phyloP scores from a whole-genome alignment of 148 eudicot species.

The Diospyros lotus region DNA sequence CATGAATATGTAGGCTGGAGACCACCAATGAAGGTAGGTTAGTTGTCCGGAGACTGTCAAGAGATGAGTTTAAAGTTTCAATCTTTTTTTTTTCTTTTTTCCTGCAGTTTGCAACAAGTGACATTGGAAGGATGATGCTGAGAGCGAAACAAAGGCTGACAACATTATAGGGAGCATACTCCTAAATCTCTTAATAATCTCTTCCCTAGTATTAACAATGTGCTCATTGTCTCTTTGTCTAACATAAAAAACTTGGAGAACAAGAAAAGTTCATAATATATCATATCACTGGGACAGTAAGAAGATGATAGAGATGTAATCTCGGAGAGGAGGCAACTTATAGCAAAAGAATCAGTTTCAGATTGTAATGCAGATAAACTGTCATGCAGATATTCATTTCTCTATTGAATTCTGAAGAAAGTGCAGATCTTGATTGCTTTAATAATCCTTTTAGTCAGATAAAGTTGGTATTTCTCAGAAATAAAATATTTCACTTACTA shows the following conservation, averaged over 20 bases:
- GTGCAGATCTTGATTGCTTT: too few relatives aligned
- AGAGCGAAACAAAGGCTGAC: background rate
- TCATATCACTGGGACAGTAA: background rate
- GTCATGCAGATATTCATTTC: background rate
- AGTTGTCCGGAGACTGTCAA: background rate
- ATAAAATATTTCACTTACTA: background rate
- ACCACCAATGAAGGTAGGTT: slow-evolving; percentile 10
- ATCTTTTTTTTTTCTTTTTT: background rate
- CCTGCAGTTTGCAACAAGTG: background rate
- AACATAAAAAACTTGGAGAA: background rate
- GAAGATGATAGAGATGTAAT: background rate
- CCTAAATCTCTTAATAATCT: background rate
- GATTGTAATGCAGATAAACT: too few relatives aligned
- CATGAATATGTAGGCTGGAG: slow-evolving; percentile 71
- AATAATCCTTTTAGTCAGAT: background rate
- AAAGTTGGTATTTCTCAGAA: too few relatives aligned
- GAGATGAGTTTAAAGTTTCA: slow-evolving; percentile 7
- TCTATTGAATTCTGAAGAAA: background rate
- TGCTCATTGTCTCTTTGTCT: background rate
- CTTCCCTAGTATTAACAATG: background rate
- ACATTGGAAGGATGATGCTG: background rate
- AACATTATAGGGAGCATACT: background rate
- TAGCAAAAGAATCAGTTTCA: background rate
- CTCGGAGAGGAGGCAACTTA: background rate
- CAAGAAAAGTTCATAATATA: background rate